Evolutionary conservation across 768 basidiomycete species (phyloP), one percentile per base, ranked within the genome.

Genomic region (Tylopilus intermedius): DNA sequence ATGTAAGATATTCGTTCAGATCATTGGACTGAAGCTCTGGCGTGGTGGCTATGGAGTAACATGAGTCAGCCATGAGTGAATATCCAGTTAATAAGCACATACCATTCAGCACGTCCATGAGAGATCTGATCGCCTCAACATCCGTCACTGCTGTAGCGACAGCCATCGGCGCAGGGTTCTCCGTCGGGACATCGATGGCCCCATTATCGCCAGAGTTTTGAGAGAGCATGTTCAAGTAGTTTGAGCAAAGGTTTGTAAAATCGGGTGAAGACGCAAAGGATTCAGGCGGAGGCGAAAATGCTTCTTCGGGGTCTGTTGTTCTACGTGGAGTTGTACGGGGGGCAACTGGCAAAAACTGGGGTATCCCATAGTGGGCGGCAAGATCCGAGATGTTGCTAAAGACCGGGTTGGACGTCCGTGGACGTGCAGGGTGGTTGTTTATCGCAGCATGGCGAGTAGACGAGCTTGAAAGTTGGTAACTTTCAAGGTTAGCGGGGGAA

Each of bases 291-390:
- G 67, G 50, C 35, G 62, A 66, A 53, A 70, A 61, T 49, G 65
- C 39, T 61, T 74, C 65, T 62, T 72, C 64, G 58, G 68, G 48
- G 57, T 73, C 64, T 47, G 62, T 58, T 60, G 67, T 50, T 67
- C 70, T 72, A 63, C 67, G 76, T 53, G 78, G 75, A 59, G 74
- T 75, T 66, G 81, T 80, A 49, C 80, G 78, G 55, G 87, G 87
- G 51, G 81, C 79, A 48, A 80, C 81, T 43, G 88, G 87, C 45
- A 90, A 69, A 57, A 75, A 78, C 59, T 82, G 79, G 55, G 88
- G 87, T 66, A 89, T 81, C 71, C 86, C 87, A 87, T 88, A 82
- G 53, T 88, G 87, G 63, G 82, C 76, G 62, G 86, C 83, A 51
- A 86, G 73, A 73, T 85, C 87, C 71, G 79, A 77, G 49, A 82